Evolutionary conservation across 139 green algal species (phyloP), one percentile per base, ranked within the genome.

Genomic region (Astrephomene gubernaculifera): DNA sequence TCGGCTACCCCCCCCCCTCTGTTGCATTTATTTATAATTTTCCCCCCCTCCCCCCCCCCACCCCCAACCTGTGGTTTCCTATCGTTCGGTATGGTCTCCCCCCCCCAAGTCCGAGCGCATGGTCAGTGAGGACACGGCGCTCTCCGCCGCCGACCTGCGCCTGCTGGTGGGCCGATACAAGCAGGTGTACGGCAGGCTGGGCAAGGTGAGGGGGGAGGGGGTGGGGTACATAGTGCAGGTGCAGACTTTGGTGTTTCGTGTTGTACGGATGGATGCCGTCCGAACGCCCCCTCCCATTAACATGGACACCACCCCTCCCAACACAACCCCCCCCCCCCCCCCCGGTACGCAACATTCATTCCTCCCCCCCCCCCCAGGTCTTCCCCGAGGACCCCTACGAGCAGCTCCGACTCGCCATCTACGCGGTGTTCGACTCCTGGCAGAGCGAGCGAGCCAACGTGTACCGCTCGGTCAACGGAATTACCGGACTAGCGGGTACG

Each of bases 81-180:
- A 12, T 27, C 43, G 22, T 19, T 36, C 8, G 14, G 0, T 27
- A 1, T 2, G 14, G 22, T 44, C 44, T 45, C 21, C n/a, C 1
- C 4, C 7, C 72, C 33, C 36, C 49, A 33, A 87, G 83, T 54
- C 60, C 2, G 79, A 86, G 84, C 67, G 79, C 27, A 41, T 68
- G 31, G 74, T 85, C 14, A 19, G 90, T 86, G 88, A 94, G 57
- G 96, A 98, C 88, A 94, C 93, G 10, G 93, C 98, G 41, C 92
- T 98, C 21, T 88, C 64, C 27, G 94, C 90, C 0, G 90, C 91
- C 0, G 90, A 98, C 78, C 89, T 98, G 6, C 92, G 88, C 71
- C 82, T 92, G 79, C 87, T 99, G 67, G 92, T 97, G 43, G 61
- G 63, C 21, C 69, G 88, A 33, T 98, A 96, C 95, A 97, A 98